These are phyloP conservation scores for Trametes elegans DNA, from an alignment of 768 basidiomycete species.

Conservation along the genomic window DNA sequence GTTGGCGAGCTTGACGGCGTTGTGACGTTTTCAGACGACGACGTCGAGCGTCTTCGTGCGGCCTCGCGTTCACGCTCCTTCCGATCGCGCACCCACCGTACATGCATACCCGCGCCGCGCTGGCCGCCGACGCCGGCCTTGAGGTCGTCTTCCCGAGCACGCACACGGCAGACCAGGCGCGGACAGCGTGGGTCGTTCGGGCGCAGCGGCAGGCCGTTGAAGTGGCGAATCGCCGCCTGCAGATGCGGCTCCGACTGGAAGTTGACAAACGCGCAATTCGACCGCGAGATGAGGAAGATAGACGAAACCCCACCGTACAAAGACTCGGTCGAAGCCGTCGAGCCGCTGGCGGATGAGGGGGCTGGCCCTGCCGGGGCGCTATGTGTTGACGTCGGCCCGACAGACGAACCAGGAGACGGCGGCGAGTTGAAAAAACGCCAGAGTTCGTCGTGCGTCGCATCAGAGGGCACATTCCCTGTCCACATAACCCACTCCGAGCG, in stretches of 20 bases:
- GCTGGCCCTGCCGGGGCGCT: conserved; percentile 16
- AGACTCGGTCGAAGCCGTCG: conserved; percentile 14
- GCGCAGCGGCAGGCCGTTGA: conserved; percentile 72
- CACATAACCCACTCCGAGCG: conserved; percentile 96
- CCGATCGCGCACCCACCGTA: conserved; percentile 72
- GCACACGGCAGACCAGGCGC: conserved; percentile 77
- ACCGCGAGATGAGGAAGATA: conserved; percentile 92
- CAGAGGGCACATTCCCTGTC: conserved; percentile 88
- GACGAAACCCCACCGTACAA: conserved; percentile 63
- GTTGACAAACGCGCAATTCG: conserved; percentile 93
- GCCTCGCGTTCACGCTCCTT: conserved; percentile 36
- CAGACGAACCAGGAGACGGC: conserved; percentile 15
- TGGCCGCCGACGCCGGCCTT: conserved; percentile 91
- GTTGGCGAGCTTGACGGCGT: conserved; percentile 22
- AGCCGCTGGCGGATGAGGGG: not conserved
- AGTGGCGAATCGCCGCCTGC: conserved; percentile 62
- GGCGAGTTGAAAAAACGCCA: conserved; percentile 74
- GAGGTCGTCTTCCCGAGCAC: conserved; percentile 80
- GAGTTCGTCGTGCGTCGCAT: conserved; percentile 81
- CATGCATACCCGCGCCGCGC: conserved; percentile 82
- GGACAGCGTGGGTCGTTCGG: conserved; percentile 71
- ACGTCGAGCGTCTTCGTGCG: conserved; percentile 21
- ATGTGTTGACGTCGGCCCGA: conserved; percentile 11
- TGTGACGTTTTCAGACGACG: conserved; percentile 21
- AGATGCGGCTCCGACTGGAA: conserved; percentile 65